A percentile compares a stretch with the other conserved stretches of the same genome.
These are phyloP conservation scores for Ceratobasidium sp. DNA, from an alignment of 1,284 basidiomycete genomes.

Conservation along the genomic window DNA sequence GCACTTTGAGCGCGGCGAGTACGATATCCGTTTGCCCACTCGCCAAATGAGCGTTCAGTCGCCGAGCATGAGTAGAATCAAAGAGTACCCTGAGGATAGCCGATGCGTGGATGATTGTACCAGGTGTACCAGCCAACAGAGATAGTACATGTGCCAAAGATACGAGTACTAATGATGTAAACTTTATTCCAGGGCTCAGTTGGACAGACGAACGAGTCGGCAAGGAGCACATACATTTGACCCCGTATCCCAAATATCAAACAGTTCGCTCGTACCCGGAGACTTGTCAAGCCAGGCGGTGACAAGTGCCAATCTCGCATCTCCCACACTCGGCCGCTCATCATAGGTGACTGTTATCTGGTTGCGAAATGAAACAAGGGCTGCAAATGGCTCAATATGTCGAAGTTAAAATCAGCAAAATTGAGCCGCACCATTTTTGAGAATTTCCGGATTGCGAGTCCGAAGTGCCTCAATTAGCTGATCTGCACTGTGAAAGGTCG, in stretches of 20 bases:
- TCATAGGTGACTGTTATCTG: constrained; percentile 31
- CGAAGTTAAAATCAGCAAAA: background rate
- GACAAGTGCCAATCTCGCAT: constrained; percentile 69
- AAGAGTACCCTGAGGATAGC: constrained; percentile 72
- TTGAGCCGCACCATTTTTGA: constrained; percentile 13
- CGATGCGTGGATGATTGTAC: constrained; percentile 60
- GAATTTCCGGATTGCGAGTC: constrained; percentile 27
- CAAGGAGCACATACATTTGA: constrained; percentile 60
- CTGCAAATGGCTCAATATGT: constrained; percentile 13
- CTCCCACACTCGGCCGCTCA: constrained; percentile 53
- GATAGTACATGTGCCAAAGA: constrained; percentile 21
- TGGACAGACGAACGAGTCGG: background rate
- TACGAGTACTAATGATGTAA: constrained; percentile 23
- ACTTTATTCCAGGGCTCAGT: constrained; percentile 9
- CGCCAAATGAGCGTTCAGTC: constrained; percentile 70
- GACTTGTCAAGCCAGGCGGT: constrained; percentile 71
- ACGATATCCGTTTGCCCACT: constrained; percentile 73
- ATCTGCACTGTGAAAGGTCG: constrained; percentile 28
- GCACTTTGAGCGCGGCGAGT: constrained; percentile 73
- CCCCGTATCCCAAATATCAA: constrained; percentile 71
- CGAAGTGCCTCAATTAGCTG: constrained; percentile 24
- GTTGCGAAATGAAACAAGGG: constrained; percentile 43
- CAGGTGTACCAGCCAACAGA: constrained; percentile 18
- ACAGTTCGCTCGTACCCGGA: constrained; percentile 70
- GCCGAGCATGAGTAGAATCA: constrained; percentile 66